These are phyloP conservation scores for Vitis cinerea DNA, from an alignment of 164 flowering plant genomes.

Conservation along the genomic window DNA sequence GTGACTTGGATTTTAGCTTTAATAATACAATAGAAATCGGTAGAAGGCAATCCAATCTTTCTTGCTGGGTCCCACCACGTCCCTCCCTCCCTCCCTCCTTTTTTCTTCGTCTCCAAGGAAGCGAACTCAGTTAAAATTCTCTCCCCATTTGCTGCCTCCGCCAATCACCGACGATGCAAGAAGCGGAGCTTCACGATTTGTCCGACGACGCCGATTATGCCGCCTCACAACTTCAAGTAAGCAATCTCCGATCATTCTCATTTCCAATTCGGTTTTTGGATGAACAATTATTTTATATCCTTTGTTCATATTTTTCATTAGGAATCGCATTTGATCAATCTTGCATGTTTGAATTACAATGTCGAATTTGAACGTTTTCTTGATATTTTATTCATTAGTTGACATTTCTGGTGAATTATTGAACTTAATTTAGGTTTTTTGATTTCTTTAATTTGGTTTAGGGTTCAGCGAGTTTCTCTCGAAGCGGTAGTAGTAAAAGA, in stretches of 20 bases:
- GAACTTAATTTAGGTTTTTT: background rate
- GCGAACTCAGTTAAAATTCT: background rate
- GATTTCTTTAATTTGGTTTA: conserved; percentile 13
- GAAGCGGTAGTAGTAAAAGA: conserved; percentile 48
- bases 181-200: conserved; percentile 75
- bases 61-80: background rate
- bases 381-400: background rate
- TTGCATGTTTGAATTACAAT: background rate
- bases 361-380: background rate
- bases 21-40: too few relatives aligned
- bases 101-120: conserved; percentile 17
- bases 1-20: too few relatives aligned
- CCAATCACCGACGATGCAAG: conserved; percentile 54
- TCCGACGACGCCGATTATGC: conserved; percentile 98
- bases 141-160: background rate
- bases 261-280: background rate
- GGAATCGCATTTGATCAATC: background rate
- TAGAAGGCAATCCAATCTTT: too few relatives aligned
- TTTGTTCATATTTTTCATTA: too few relatives aligned
- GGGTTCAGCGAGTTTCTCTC: conserved; percentile 53
- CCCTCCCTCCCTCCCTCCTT: conserved; percentile 2
- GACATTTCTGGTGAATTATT: background rate
- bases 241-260: background rate
- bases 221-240: conserved; percentile 78
- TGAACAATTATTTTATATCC: too few relatives aligned